Conservation (phyloP, 2,329 filamentous ascomycete species). For the Raffaelea deltoideospora region DNA sequence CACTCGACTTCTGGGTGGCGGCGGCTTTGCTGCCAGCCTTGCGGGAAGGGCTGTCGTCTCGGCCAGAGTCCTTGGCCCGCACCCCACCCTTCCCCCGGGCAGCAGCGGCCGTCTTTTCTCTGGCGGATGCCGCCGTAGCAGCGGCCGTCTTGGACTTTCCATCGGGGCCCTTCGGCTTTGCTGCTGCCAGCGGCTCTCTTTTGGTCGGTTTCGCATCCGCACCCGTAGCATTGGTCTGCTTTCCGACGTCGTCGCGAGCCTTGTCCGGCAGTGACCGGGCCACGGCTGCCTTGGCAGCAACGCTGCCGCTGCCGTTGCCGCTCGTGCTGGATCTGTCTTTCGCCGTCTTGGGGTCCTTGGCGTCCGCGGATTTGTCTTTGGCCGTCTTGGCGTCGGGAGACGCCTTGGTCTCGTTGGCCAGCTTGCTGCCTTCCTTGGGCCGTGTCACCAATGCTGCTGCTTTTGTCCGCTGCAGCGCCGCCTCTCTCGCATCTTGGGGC, state of each 20-base stretch:
- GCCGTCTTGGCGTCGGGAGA: slow-evolving; percentile 3
- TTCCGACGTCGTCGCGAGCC: neutral
- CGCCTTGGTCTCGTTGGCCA: slow-evolving; percentile 5
- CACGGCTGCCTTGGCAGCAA: neutral
- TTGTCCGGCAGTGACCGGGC: too few species aligned
- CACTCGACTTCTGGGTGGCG: neutral
- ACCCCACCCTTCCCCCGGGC: neutral
- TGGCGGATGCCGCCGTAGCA: too few species aligned
- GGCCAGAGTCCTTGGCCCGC: too few species aligned
- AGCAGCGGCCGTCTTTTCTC: neutral
- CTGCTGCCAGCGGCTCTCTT: too few species aligned
- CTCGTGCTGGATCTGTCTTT: neutral
- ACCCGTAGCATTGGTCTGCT: too few species aligned
- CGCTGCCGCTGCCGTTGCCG: neutral
- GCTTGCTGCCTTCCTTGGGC: slow-evolving; percentile 8
- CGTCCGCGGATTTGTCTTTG: neutral
- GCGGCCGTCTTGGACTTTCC: too few species aligned
- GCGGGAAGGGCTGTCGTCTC: too few species aligned
- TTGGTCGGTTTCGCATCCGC: too few species aligned
- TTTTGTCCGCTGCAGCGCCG: slow-evolving; percentile 2
- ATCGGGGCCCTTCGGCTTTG: too few species aligned
- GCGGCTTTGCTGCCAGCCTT: slow-evolving; percentile 2
- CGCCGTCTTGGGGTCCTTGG: neutral
- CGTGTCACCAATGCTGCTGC: slow-evolving; percentile 3
- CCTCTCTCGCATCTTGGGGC: neutral